These are phyloP conservation scores for Oxyria digyna DNA, from an alignment of 148 eudicot species.

Conservation along the genomic window DNA sequence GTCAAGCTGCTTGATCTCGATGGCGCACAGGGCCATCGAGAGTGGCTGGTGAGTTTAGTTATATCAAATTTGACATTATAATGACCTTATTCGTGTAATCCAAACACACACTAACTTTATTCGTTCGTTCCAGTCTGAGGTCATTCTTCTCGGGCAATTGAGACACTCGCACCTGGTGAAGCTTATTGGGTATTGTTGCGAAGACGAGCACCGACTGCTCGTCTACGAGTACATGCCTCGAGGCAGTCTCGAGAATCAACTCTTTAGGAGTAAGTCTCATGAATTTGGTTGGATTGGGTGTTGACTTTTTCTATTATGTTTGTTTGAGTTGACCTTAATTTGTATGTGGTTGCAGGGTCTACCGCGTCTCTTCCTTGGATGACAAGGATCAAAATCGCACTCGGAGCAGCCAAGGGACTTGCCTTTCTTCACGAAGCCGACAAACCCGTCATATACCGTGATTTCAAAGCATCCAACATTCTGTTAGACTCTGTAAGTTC, in stretches of 20 bases:
- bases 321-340: neutral
- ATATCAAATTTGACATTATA: no score
- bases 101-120: no score
- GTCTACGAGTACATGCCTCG: conserved; percentile 66
- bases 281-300: neutral
- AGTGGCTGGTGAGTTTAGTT: conserved; percentile 63
- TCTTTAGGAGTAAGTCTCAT: conserved; percentile 47
- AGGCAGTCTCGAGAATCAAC: conserved; percentile 66
- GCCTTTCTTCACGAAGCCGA: conserved; percentile 86
- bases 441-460: conserved; percentile 71
- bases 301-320: neutral
- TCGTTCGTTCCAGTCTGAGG: conserved; percentile 40
- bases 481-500: conserved; percentile 71
- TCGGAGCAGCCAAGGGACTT: conserved; percentile 91
- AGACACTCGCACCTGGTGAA: conserved; percentile 58
- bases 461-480: conserved; percentile 91
- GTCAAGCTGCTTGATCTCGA: conserved; percentile 83
- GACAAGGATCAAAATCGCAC: conserved; percentile 74
- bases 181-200: conserved; percentile 65
- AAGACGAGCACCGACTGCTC: conserved; percentile 53
- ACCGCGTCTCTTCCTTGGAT: conserved; percentile 83
- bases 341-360: conserved; percentile 35
- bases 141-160: conserved; percentile 54
- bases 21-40: conserved; percentile 76
- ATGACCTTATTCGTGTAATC: no score